These are phyloP conservation scores for Scleromitrula shiraiana DNA, from an alignment of 2,329 filamentous ascomycete genomes.

Conservation along the genomic window DNA sequence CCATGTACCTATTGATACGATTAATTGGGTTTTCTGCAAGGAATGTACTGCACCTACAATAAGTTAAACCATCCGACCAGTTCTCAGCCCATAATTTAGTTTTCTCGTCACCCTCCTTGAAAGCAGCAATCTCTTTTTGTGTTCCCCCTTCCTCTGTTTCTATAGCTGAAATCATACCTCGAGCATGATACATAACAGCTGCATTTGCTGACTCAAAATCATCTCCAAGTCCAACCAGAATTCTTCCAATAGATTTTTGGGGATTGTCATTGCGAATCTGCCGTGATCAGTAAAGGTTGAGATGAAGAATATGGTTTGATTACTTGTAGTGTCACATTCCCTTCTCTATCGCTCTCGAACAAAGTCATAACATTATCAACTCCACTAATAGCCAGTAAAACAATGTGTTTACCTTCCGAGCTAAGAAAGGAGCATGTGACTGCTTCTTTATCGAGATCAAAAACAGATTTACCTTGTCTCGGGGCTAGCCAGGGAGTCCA, in stretches of 20 bases:
- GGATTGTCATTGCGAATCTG: conserved; percentile 60
- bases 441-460: conserved; percentile 68
- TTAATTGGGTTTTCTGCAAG: neutral
- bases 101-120: conserved; percentile 41
- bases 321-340: conserved; percentile 60
- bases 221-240: conserved; percentile 65
- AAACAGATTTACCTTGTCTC: conserved; percentile 63
- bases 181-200: conserved; percentile 81
- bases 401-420: conserved; percentile 62
- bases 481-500: conserved; percentile 84
- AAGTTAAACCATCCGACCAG: conserved; percentile 90
- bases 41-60: conserved; percentile 44
- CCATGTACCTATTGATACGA: conserved; percentile 60
- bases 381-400: conserved; percentile 71
- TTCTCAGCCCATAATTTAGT: conserved; percentile 61
- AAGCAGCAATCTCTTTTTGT: conserved; percentile 38
- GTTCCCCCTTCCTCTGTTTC: conserved; percentile 37
- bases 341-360: conserved; percentile 57
- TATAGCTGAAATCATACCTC: conserved; percentile 48
- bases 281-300: conserved; percentile 9
- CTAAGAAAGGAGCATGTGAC: conserved; percentile 72
- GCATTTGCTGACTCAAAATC: conserved; percentile 69
- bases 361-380: conserved; percentile 61
- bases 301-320: conserved; percentile 13
- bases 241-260: conserved; percentile 44